Conservation (phyloP, 345 rosid genomes). For the Citropsis articulata region DNA sequence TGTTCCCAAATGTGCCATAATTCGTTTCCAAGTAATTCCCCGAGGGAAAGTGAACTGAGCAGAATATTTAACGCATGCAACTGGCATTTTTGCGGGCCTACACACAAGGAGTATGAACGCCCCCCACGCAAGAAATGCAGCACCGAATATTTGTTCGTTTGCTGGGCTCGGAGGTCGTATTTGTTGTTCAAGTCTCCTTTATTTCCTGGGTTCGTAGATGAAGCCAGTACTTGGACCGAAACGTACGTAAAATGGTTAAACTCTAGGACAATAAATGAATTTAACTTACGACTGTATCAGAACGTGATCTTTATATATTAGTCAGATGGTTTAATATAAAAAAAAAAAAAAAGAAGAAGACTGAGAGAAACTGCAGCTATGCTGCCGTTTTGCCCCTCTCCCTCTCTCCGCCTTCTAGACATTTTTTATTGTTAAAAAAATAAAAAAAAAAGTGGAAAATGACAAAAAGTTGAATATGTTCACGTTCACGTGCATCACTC, state of each 20-base stretch:
- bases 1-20: slow-evolving; percentile 18
- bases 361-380: accelerated
- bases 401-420: too few relatives aligned
- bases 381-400: accelerated
- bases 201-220: too few relatives aligned
- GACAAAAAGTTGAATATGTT: accelerated
- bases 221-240: not conserved
- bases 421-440: too few relatives aligned
- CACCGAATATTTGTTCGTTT: not conserved
- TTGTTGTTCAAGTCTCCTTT: not conserved
- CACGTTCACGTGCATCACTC: too few relatives aligned
- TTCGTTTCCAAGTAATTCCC: slow-evolving; percentile 18
- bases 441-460: accelerated
- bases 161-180: not conserved
- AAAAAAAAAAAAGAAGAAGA: too few relatives aligned
- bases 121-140: not conserved
- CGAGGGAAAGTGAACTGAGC: slow-evolving; percentile 1
- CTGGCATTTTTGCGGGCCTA: not conserved
- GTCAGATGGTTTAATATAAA: too few relatives aligned
- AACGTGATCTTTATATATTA: too few relatives aligned
- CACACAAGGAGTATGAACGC: not conserved
- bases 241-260: not conserved
- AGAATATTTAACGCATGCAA: not conserved
- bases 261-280: not conserved
- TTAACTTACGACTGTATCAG: too few relatives aligned